Evolutionary conservation across 169 alveolate genomes (phyloP).

Genomic region (Fabrea salina): DNA sequence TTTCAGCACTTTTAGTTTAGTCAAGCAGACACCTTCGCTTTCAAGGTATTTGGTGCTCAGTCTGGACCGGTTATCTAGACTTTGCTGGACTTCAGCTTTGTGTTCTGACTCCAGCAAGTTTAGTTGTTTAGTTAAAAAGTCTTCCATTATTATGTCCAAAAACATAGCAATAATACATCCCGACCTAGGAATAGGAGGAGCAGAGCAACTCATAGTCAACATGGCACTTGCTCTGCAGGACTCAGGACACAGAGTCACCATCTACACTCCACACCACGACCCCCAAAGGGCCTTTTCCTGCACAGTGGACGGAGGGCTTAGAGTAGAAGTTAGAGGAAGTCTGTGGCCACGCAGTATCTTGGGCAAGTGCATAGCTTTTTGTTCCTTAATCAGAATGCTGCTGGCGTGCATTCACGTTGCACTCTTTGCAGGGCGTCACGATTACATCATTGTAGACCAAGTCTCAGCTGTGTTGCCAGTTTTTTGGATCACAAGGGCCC

Average conservation of each 20-base stretch:
- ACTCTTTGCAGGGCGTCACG: slow-evolving; percentile 79
- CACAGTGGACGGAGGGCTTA: slow-evolving; percentile 76
- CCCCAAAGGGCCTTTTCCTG: slow-evolving; percentile 83
- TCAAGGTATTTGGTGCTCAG: background rate
- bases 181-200: slow-evolving; percentile 94
- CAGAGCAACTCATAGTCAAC: slow-evolving; percentile 89
- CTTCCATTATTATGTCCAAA: too few relatives aligned
- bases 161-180: slow-evolving; percentile 90
- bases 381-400: slow-evolving; percentile 86
- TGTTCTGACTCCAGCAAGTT: background rate
- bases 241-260: slow-evolving; percentile 72
- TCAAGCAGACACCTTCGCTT: slow-evolving; percentile 1
- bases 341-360: slow-evolving; percentile 74
- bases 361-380: slow-evolving; percentile 79
- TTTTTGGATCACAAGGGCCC: slow-evolving; percentile 63
- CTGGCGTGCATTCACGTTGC: slow-evolving; percentile 78
- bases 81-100: background rate
- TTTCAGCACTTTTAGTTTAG: background rate
- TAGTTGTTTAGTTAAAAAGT: background rate
- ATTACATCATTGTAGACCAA: slow-evolving; percentile 87
- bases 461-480: slow-evolving; percentile 59
- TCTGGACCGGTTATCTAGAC: background rate
- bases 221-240: slow-evolving; percentile 86
- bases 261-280: slow-evolving; percentile 88
- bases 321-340: slow-evolving; percentile 83